phyloP scores from a whole-genome alignment of 441 rosid species.

The Euphorbia celastroides region DNA sequence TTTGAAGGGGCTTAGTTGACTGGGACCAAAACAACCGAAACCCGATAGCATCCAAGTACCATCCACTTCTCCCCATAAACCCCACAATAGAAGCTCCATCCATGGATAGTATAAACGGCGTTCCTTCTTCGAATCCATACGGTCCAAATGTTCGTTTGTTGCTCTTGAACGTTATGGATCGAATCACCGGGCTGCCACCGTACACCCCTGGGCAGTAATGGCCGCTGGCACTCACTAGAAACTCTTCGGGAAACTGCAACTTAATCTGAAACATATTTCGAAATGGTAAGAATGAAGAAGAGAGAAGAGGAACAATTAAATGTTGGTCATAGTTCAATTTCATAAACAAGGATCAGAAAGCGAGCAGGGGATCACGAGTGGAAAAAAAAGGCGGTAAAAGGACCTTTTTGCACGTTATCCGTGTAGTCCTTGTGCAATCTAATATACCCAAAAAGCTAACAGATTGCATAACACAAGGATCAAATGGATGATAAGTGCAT shows the following conservation, averaged over 20 bases:
- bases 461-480: too few species aligned
- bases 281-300: not conserved
- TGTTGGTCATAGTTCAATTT: not conserved
- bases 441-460: too few species aligned
- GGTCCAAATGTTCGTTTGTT: constrained; percentile 60
- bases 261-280: constrained; percentile 37
- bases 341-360: not conserved
- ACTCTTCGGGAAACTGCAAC: constrained; percentile 76
- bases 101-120: constrained; percentile 50
- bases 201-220: constrained; percentile 47
- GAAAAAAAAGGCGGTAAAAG: too few species aligned
- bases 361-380: too few species aligned
- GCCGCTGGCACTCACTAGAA: constrained; percentile 48
- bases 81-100: constrained; percentile 59
- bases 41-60: constrained; percentile 69
- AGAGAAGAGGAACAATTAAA: not conserved
- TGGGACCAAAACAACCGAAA: constrained; percentile 43
- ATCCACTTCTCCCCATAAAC: constrained; percentile 61
- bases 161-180: constrained; percentile 62
- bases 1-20: constrained; percentile 40
- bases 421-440: too few species aligned
- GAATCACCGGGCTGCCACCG: constrained; percentile 53
- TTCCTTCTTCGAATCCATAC: constrained; percentile 63
- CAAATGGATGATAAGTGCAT: too few species aligned
- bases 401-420: too few species aligned